Evolutionary conservation across 1,284 basidiomycete genomes (phyloP).

Genomic region (Leccinum griseonigrum): DNA sequence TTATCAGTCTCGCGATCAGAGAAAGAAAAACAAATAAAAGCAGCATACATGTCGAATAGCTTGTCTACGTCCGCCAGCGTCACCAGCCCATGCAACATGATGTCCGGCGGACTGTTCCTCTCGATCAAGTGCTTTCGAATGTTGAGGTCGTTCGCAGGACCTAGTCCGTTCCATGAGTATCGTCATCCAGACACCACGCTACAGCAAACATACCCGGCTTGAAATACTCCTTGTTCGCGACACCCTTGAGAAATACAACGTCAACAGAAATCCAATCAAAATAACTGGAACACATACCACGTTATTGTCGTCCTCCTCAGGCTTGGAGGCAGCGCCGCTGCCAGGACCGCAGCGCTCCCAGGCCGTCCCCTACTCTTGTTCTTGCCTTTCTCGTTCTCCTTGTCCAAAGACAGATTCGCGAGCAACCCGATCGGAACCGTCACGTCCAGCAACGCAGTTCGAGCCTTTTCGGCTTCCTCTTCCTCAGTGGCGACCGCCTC

Average conservation of each 20-base stretch:
- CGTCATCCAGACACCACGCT: neutral
- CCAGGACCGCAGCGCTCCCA: constrained; percentile 10
- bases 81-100: constrained; percentile 77
- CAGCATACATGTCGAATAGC: constrained; percentile 76
- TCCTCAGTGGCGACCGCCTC: constrained; percentile 26
- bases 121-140: constrained; percentile 75
- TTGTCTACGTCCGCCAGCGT: constrained; percentile 79
- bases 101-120: constrained; percentile 77
- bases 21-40: neutral
- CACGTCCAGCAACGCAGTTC: constrained; percentile 57
- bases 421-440: constrained; percentile 72
- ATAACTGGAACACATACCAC: constrained; percentile 44
- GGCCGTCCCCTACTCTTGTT: constrained; percentile 32
- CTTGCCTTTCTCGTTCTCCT: constrained; percentile 39
- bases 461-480: constrained; percentile 42
- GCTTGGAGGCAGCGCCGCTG: constrained; percentile 13
- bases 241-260: constrained; percentile 36
- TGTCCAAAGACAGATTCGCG: constrained; percentile 65
- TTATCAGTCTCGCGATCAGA: constrained; percentile 7
- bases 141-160: constrained; percentile 66
- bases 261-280: constrained; percentile 25
- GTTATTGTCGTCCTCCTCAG: constrained; percentile 57
- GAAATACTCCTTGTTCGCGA: constrained; percentile 82
- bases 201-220: constrained; percentile 53
- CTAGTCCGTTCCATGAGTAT: constrained; percentile 29